Base-by-base conservation (phyloP, 192 early-diverging fungal species). In the Coemansia sp. region DNA sequence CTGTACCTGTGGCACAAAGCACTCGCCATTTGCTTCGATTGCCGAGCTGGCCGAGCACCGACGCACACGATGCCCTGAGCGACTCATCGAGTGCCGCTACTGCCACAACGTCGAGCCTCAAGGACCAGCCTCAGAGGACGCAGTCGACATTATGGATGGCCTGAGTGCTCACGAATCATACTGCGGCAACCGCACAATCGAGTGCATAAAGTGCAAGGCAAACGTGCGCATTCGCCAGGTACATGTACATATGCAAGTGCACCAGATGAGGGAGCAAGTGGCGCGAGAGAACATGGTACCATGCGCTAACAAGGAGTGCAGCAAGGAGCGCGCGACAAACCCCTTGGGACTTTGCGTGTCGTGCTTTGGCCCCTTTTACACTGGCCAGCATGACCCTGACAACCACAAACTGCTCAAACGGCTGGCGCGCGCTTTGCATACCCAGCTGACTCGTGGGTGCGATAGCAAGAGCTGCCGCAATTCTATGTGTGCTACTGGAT, bases 341-440 rank as follows among this genome's bases (percentile, higher is more conserved):
- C 67, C 72, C 0, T 65, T 93, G 3, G 83, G 84, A 0, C 70
- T 94, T 56, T 97, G 95, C 68, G 69, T 82, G 28, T 67, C 77
- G 24, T 97, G 95, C 64, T 95, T 91, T 83, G 88, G 87, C 2
- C 93, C 92, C 0, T 92, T 91, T 56, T 97, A 91, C 86, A 75
- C 86, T 3, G 79, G 91, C 21, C 76, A 86, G 14, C 86, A 90
- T 45, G 95, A 97, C 53, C 92, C 91, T 14, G 84, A 76, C 18
- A 76, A 93, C 74, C 74, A 85, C 39, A 93, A 92, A 74, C 77
- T 94, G 34, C 69, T 90, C 9, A 87, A 88, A 62, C 85, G 91
- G 40, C 71, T 95, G 36, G 85, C 90, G 24, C 77, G 83, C 9
- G 76, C 83, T 39, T 86, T 93, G 70, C 91, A 93, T 73, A 37